phyloP scores from a whole-genome alignment of 257 asterid genomes.

The Nicotiana attenuata region DNA sequence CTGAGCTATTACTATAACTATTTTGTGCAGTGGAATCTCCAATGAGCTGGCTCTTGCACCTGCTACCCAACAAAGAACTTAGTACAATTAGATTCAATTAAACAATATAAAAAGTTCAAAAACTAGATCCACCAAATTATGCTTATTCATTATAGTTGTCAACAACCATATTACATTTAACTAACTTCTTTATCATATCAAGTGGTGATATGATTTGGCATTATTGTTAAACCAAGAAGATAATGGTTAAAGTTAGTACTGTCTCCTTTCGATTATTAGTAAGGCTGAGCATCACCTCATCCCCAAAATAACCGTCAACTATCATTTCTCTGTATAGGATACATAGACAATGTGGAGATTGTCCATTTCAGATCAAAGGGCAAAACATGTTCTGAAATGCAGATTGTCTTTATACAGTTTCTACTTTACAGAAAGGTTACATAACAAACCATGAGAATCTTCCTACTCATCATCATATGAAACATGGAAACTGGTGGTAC shows the following conservation, averaged over 20 bases:
- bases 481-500: constrained; percentile 57
- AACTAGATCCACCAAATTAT: neutral
- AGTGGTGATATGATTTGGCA: neutral
- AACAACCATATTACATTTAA: neutral
- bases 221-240: neutral
- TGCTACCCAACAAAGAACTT: neutral
- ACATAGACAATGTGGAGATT: neutral
- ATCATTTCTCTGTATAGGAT: neutral
- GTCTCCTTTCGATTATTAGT: neutral
- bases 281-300: neutral
- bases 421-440: constrained; percentile 4
- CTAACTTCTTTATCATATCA: neutral
- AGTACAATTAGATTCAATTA: neutral
- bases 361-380: neutral
- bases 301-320: neutral
- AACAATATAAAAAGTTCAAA: neutral
- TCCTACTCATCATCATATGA: constrained; percentile 64
- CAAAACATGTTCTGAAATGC: neutral
- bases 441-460: constrained; percentile 13
- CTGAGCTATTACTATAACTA: neutral
- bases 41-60: neutral
- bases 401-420: neutral
- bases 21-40: constrained; percentile 1
- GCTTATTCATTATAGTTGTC: neutral
- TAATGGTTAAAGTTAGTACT: neutral